Evolutionary conservation across 345 rosid species (phyloP).

Genomic region (Rhodamnia rubescens): DNA sequence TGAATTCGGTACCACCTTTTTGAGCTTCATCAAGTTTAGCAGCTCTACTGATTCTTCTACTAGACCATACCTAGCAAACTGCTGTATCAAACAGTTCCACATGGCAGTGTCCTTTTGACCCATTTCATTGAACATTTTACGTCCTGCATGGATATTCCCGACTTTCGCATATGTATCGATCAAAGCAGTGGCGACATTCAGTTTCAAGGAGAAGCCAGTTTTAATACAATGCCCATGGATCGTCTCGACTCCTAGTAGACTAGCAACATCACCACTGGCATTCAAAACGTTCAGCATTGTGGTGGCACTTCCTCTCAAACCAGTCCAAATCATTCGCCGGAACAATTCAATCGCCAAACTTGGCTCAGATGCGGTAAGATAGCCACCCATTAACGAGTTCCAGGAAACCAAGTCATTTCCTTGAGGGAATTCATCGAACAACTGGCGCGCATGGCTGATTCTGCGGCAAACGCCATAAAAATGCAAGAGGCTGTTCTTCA

Average conservation of each 20-base stretch:
- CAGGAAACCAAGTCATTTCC: conserved; percentile 38
- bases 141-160: conserved; percentile 25
- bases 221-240: conserved; percentile 39
- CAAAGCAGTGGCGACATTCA: conserved; percentile 39
- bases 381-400: conserved; percentile 47
- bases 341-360: conserved; percentile 19
- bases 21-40: conserved; percentile 35
- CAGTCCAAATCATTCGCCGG: conserved; percentile 12
- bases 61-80: conserved; percentile 38
- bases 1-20: conserved; percentile 32
- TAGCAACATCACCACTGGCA: conserved; percentile 26
- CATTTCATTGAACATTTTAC: conserved; percentile 31
- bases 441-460: conserved; percentile 25
- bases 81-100: conserved; percentile 65
- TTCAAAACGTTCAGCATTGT: conserved; percentile 30
- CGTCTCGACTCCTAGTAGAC: conserved; percentile 22
- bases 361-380: conserved; percentile 24
- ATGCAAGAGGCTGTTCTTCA: conserved; percentile 37
- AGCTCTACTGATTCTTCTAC: conserved; percentile 39
- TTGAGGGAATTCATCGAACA: conserved; percentile 51
- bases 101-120: conserved; percentile 33
- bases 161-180: conserved; percentile 37
- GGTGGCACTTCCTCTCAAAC: conserved; percentile 17
- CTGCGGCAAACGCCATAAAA: conserved; percentile 24
- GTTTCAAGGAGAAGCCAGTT: conserved; percentile 23